Evolutionary conservation across 257 asterid genomes (phyloP), one percentile per base, ranked within the genome.

Genomic region (Nicotiana sylvestris): DNA sequence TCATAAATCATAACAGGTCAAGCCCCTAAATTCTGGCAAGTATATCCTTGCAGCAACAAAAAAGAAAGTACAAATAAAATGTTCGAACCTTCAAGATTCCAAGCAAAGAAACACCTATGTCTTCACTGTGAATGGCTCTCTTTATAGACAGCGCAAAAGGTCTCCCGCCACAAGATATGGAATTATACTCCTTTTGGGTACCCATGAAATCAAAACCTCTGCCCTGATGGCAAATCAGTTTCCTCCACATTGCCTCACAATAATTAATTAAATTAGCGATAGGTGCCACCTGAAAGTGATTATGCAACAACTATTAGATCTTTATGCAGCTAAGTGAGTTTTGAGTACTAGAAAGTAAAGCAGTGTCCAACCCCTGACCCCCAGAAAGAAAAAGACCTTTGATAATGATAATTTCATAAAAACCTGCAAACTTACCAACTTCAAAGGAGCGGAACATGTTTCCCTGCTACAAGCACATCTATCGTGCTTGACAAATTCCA

Each of bases 401-500:
- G 60, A 46, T 39, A 72, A 70, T 70, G 58, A 68, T 25, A 87
- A 72, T 76, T 66, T 77, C 82, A 74, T 27, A 66, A 61, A 37
- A 62, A 58, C 81, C 60, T 58, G 80, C 46, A 33, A 79, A 85
- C 97, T 87, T 86, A 94, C 99, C 90, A 96, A 84, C 89, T 89
- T 96, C 91, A 93, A 85, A 64, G 80, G 83, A 85, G 90, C 58
- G 84, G 67, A 89, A 65, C 85, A 81, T 64, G 80, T 88, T 78
- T 86, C 91, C 65, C 77, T 74, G 81, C 70, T 89, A 82, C 82
- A 81, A 43, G 76, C 84, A 87, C 97, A 91, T 9, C 58, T 66
- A 80, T 88, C 91, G 85, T 92, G 98, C 85, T 87, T 91, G 90
- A 97, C 92, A 88, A 92, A 96, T 84, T 94, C 98, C 89, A 74